phyloP scores from a whole-genome alignment of 441 rosid species.

The Adansonia gregorii region DNA sequence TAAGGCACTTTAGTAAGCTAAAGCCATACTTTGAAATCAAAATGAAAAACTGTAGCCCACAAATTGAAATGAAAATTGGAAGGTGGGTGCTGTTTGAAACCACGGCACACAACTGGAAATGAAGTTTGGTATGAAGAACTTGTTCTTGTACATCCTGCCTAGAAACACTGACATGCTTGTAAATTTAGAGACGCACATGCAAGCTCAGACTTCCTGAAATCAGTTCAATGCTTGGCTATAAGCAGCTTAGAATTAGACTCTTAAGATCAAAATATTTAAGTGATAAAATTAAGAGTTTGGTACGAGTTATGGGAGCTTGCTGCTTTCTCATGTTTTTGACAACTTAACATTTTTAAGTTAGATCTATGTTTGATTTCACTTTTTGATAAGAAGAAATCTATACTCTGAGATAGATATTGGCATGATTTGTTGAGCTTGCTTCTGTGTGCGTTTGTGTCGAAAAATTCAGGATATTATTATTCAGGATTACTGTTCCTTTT shows the following conservation, averaged over 20 bases:
- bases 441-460: not conserved
- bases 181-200: not conserved
- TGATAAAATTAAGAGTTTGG: not conserved
- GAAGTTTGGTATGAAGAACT: conserved; percentile 1
- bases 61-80: not conserved
- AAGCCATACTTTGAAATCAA: not conserved
- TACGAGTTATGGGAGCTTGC: not conserved
- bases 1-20: not conserved
- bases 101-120: not conserved
- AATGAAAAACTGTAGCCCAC: not conserved
- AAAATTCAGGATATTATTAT: not conserved
- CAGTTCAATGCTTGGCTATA: conserved; percentile 10
- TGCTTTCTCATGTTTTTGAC: not conserved
- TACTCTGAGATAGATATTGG: not conserved
- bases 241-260: not conserved
- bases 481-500: not conserved
- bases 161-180: not conserved
- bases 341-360: conserved; percentile 3
- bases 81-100: not conserved
- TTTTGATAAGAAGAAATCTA: not conserved
- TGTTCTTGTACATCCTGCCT: not conserved
- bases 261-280: not conserved
- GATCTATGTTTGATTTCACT: not conserved
- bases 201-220: not conserved
- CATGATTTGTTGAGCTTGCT: not conserved